Base-by-base conservation (phyloP, 2,329 filamentous ascomycete species). In the Fusarium camptoceras region DNA sequence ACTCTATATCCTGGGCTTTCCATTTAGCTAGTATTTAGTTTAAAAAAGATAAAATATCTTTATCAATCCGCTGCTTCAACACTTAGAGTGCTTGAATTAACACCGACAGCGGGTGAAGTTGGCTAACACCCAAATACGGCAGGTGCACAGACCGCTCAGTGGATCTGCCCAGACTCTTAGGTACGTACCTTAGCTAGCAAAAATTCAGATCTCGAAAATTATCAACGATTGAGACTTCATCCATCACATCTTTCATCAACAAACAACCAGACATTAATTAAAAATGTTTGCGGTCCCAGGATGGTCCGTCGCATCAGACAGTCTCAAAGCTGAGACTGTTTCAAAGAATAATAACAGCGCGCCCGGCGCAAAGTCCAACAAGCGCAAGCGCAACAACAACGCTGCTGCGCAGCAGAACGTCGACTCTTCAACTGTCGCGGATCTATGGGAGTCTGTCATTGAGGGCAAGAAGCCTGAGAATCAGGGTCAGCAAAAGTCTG, bases 231-330 rank as follows among this genome's bases (percentile, higher is more conserved):
- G 50, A 31, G 41, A 34, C 44, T 54, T 61, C 48, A 58, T 28
- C 43, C 67, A 63, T 51, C 49, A 63, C 55, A 55, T 66, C 55
- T 34, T 28, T 53, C n/a, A 53, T 24, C 49, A 42, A 42, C 49
- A 53, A 37, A 39, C 25, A n/a, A 28, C 24, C 59, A 55, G 42
- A 42, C 46, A 55, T 48, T 51, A 31, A 28, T 48, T 24, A 28
- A 58, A 71, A 59, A 95, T 98, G 95, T 98, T 98, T 80, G 91
- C 94, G 12, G 94, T 98, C 30, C 92, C 93, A 76, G 96, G 96
- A 73, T 98, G 95, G 94, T 93, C 93, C 41, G 86, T 98, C 37
- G 89, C 93, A 59, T 87, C 91, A 66, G 88, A 89, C 71, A 83
- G 83, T 55, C 87, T 97, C 69, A 94, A 93, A 80, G 81, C 88